Base-by-base conservation (phyloP, 2,329 filamentous ascomycete species). In the Colletotrichum sp. region DNA sequence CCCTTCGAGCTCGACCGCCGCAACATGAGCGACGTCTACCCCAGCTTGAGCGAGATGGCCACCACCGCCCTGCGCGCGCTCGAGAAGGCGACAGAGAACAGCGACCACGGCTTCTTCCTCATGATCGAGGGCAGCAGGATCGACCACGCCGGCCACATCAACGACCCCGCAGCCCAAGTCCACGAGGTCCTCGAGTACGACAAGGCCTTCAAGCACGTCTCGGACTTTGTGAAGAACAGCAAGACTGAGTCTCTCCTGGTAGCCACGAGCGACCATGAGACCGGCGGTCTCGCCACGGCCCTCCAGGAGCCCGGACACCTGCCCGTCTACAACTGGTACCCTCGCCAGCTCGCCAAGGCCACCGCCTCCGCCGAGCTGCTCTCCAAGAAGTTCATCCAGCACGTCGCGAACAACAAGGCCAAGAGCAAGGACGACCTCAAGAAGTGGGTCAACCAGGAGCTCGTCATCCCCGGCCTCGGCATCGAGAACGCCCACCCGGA, bases 101-200 rank as follows among this genome's bases (percentile, higher is more conserved):
- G 92, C 77, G 95, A 99, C 57, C 93, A 98, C 85, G 97, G 97
- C 6, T 99, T 99, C 89, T 99, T 99, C 86, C 89, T 99, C 80
- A 98, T 99, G 96, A 98, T 99, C 77, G 97, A 99, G 85, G 97
- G 96, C 6, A 98, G 95, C 80, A 91, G 97, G 57, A 99, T 99
- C 80, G 97, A 99, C 82, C 97, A 99, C 83, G 96, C 97, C 6
- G 97, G 96, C 8, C 95, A 97, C 82, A 91, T 91, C 78, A 97
- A 97, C 80, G 95, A 97, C 80, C 95, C 95, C 0, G 95, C 94
- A 12, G 94, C 95, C 1, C 95, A 97, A 82, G 95, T 96, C 13
- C 93, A 95, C 79, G 97, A 99, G 85, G 96, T 99, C 1, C 89
- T 99, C n/a, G 96, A 96, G 68, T 99, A 98, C 81, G 97, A 99